These are phyloP conservation scores for Glaciozyma antarctica DNA, from an alignment of 768 basidiomycete species.

Conservation along the genomic window DNA sequence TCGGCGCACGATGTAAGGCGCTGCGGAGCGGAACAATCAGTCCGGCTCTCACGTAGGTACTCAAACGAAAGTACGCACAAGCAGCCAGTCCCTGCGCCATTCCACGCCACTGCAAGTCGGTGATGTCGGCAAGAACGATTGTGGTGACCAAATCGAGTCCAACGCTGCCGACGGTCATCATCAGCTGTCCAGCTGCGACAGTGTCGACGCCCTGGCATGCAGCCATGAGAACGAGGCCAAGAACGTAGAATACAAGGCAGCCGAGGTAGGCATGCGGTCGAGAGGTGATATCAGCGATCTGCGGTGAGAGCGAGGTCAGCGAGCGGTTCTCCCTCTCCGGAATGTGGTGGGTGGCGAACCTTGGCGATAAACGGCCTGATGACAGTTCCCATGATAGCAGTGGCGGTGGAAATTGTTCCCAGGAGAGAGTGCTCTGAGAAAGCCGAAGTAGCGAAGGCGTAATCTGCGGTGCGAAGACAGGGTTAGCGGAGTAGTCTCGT, in stretches of 20 bases:
- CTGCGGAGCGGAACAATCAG: neutral
- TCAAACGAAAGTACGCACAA: neutral
- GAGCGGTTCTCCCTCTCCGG: no score
- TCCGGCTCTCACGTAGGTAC: neutral
- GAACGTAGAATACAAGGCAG: neutral
- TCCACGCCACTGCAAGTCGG: constrained; percentile 1
- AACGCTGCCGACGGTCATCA: neutral
- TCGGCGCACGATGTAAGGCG: neutral
- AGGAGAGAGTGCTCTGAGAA: constrained; percentile 4
- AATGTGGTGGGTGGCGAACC: neutral
- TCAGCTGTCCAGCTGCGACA: constrained; percentile 5
- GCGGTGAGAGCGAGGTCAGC: no score
- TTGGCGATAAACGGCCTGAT: neutral
- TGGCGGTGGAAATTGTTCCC: neutral
- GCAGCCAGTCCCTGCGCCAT: neutral
- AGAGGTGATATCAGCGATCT: constrained; percentile 1
- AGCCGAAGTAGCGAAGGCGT: constrained; percentile 6
- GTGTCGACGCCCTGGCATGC: neutral
- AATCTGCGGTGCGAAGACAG: neutral
- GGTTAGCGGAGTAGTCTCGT: no score
- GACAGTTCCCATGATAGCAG: neutral
- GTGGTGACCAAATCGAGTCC: neutral
- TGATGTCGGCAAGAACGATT: constrained; percentile 1
- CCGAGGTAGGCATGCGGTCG: neutral
- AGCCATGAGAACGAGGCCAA: neutral